A percentile compares a stretch with the other conserved stretches of the same genome.
Evolutionary conservation across 2,329 filamentous ascomycete species (phyloP).

Genomic region (Aspergillus vadensis): DNA sequence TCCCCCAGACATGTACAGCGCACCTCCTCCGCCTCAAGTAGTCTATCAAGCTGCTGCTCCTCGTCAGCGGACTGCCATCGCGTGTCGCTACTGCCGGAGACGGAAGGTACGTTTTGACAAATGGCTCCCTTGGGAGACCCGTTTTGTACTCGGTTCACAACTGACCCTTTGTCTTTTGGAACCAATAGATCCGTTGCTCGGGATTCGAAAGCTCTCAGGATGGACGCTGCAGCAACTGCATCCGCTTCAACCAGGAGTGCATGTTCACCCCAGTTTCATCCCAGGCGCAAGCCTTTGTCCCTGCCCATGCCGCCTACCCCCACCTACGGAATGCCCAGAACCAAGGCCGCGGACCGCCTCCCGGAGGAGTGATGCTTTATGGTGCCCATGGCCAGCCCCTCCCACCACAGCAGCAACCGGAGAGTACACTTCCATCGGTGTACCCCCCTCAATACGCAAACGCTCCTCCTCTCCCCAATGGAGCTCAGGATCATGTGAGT

Average conservation of each 20-base stretch:
- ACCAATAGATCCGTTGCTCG: slow-evolving; percentile 69
- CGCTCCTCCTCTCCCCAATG: slow-evolving; percentile 38
- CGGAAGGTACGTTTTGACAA: slow-evolving; percentile 48
- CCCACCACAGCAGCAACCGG: slow-evolving; percentile 47
- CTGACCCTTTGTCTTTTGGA: slow-evolving; percentile 9
- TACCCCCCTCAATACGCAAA: slow-evolving; percentile 42
- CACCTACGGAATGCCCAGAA: slow-evolving; percentile 49
- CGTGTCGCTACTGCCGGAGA: slow-evolving; percentile 54
- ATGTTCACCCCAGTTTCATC: slow-evolving; percentile 76
- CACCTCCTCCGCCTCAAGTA: slow-evolving; percentile 42
- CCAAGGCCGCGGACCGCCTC: slow-evolving; percentile 36
- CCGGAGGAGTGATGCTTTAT: slow-evolving; percentile 45
- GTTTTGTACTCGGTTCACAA: neutral
- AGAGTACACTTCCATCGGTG: slow-evolving; percentile 42
- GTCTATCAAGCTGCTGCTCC: slow-evolving; percentile 51
- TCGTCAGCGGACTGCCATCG: slow-evolving; percentile 54
- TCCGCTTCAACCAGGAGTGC: slow-evolving; percentile 74
- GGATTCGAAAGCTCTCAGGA: slow-evolving; percentile 72
- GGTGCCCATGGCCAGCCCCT: slow-evolving; percentile 54
- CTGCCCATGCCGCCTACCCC: slow-evolving; percentile 67
- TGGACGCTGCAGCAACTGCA: slow-evolving; percentile 72
- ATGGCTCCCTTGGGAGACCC: neutral
- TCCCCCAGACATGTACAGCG: slow-evolving; percentile 43
- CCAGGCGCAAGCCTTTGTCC: slow-evolving; percentile 73
- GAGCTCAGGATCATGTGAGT: slow-evolving; percentile 52